Base-by-base conservation (phyloP, 495 filamentous ascomycete species). In the Parachaetomium inaequale region DNA sequence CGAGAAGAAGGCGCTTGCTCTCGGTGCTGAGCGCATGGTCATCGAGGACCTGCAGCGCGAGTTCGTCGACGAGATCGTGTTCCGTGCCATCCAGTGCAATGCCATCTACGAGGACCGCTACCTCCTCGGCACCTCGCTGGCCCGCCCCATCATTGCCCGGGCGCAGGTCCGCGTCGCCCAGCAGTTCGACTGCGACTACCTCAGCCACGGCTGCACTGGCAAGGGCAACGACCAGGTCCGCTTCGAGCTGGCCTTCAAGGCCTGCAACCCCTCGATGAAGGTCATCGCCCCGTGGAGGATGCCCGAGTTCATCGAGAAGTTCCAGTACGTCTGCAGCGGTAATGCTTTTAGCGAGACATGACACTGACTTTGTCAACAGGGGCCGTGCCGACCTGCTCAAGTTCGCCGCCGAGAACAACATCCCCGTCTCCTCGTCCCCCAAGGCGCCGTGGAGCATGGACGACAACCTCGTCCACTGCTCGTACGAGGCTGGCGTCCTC, bases 391-490 rank as follows among this genome's bases (percentile, higher is more conserved):
- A 93, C 71, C 86, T 98, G 40, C 89, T 98, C 65, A 86, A 91
- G 74, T 97, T 93, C 69, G 94, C 93, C 63, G 81, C 78, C 14
- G 72, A 87, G 74, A 86, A 84, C 68, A 84, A 84, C 67, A 93
- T 96, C 60, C 92, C 93, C 32, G 92, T 96, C 63, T 88, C 87
- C 47, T 90, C 87, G 64, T 93, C 91, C 69, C 75, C 75, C 62
- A 96, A 95, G 82, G 81, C 86, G 76, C 91, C 92, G 52, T 96
- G 88, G 87, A 84, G 78, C 66, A 89, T 89, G 85, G 92, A 95
- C 65, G 90, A 91, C 76, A 96, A 96, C 80, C 78, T 94, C 62
- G 91, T 91, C 25, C 93, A 96, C 76, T 96, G 91, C 83, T 84
- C 79, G 51, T 97, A 96, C 72, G 92, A 96, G 80, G 89, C 88